Base-by-base conservation (phyloP, 2,329 filamentous ascomycete species). In the Capronia epimyces region DNA sequence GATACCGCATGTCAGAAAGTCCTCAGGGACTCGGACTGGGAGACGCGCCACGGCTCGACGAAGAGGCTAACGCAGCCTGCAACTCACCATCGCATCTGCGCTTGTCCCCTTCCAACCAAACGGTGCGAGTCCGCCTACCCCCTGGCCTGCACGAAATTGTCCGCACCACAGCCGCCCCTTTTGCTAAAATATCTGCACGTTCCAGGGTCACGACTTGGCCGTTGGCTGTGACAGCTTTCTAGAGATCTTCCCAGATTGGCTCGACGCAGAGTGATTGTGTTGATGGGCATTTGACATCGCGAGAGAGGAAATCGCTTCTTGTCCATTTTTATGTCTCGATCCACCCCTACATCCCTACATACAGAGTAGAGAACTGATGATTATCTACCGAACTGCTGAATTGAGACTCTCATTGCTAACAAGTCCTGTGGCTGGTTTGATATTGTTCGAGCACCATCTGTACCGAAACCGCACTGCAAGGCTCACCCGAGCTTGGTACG, bases 121-220 rank as follows among this genome's bases (percentile, higher is more conserved):
- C 22, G 8, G 34, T 44, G 52, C 41, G 27, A 42, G 25, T 34
- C 48, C 40, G 24, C 29, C 36, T 34, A 43, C 15, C 46, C 52
- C 52, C 52, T 54, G 43, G 51, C 21, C 49, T 36, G 46, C 39
- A 48, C 37, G 15, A 52, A 44, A 52, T 52, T 52, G 49, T 52
- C 49, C 49, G 39, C 42, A 42, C 25, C 18, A 48, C 42, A 21
- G 32, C 18, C 46, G n/a, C 50, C 45, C 41, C 25, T 53, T 53
- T 50, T 49, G 32, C 29, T 24, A 43, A 21, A 49, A 20, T 36
- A 16, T 49, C 40, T 52, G 52, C 52, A 52, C 20, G 44, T 37
- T 18, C 34, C 18, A 37, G 34, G 34, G 34, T 37, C 3, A 20
- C 34, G 4, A 37, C 34, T 37, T 37, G 34, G 15, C 18, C 34